Evolutionary conservation across 306 rosid species (phyloP), one percentile per base, ranked within the genome.

Genomic region (Malus fusca): DNA sequence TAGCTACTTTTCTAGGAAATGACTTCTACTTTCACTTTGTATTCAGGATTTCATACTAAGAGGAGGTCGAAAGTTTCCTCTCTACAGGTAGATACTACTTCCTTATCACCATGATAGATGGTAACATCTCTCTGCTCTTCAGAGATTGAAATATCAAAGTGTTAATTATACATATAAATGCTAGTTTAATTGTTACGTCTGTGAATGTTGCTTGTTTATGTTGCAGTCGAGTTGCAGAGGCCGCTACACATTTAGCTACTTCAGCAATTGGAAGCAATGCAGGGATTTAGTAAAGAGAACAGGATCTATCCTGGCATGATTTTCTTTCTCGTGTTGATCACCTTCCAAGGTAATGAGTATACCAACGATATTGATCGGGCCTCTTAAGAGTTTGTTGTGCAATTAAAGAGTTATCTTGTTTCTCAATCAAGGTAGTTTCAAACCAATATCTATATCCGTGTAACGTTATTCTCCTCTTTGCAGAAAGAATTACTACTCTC

Each of bases 41-140:
- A 65, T 74, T 72, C 92, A 92, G 98, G 98, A 95, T 85, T 95
- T 92, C 95, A 88, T 92, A 83, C 59, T 84, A 56, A 87, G 98
- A 79, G 97, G 97, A 73, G 96, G 93, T 77, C 82, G 77, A 52
- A 89, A 88, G 82, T 80, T 88, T 83, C 93, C 96, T 75, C 81
- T 95, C 79, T 95, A 90, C 88, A 85, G 97, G 98, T 95, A 80
- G 80, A 67, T 40, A n/a, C 25, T 26, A n/a, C 73, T 19, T 46
- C 19, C 46, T 75, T 68, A 69, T 4, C 2, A 70, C 42, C 63
- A 64, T 68, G 51, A 80, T 48, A 62, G 61, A 42, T 40, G 30
- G 66, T 72, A 46, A 55, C 40, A 25, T 74, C 5, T 43, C 31
- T 31, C 53, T 42, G 28, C 62, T 68, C 28, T 65, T 55, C 11